Base-by-base conservation (phyloP, 352 stramenopile species). In the Phytophthora vignae region DNA sequence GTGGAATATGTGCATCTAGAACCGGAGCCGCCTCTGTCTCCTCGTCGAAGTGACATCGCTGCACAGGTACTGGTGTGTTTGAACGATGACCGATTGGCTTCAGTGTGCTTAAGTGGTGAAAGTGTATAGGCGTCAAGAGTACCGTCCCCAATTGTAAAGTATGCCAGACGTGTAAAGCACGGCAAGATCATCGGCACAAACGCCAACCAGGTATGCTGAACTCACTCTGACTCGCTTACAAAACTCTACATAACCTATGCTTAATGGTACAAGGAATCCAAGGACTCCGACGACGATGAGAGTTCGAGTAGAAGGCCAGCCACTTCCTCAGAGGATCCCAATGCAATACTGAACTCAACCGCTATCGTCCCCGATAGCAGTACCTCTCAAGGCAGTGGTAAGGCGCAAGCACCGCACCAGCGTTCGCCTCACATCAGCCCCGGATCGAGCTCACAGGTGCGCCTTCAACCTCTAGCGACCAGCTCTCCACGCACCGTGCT, bases 371-470 rank as follows among this genome's bases (percentile, higher is more conserved):
- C 14, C 33, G 22, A 14, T 33, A 55, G 25, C 27, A 50, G 15
- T 49, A 46, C 17, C 48, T 15, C 10, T 36, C 11, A 14, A 27
- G 31, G 33, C 22, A 17, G 4, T 38, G 1, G 21, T 29, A 15
- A 40, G 22, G 10, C 5, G 44, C 12, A 53, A 59, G 12, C 21
- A 17, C 14, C 27, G 12, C 59, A 48, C 22, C 53, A 15, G 7
- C 4, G 10, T 22, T 46, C n/a, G 12, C 52, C 29, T 55, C 36
- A 40, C 7, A 14, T 48, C n/a, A 29, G 53, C 33, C n/a, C 52
- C 7, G 25, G 38, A 25, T 71, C 42, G 48, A 48, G 40, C 15
- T 55, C 36, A 15, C 50, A 76, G 62, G 73, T 77, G 64, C 50
- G 27, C 38, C 6, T 19, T 64, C 25, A 40, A 21, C n/a, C 8